Evolutionary conservation across 441 rosid species (phyloP), one percentile per base, ranked within the genome.

Genomic region (Erodium trifolium): DNA sequence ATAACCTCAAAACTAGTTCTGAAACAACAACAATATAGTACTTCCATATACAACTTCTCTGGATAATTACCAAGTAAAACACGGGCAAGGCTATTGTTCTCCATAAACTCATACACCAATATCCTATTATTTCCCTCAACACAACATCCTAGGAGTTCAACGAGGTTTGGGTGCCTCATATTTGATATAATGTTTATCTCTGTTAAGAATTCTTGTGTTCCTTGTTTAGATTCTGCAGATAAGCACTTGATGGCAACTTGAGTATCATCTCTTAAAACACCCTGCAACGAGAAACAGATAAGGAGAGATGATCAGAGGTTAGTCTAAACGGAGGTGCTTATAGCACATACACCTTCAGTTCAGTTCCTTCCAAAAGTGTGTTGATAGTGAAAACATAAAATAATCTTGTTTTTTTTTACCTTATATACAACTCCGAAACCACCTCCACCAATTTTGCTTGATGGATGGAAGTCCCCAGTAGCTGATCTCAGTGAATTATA

Each of bases 361-460:
- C 6, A 49, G 11, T 7, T 4, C 11, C n/a, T 18, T 14, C 10
- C 45, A 29, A n/a, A 51, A 51, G 57, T 14, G 17, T 51, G 57
- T 51, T 51, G 57, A 51, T n/a, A 53, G 34, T 4, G 27, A 23
- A 23, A 23, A 17, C 29, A 8, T 57, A 5, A 9, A 17, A 17
- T 55, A 12, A 55, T 17, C 5, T 2, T 49, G 34, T 49, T 49
- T 12, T 43, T 12, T 43, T 79, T 84, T 66, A 94, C 97, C 96
- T 29, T 94, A 59, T 83, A 82, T 57, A 94, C 97, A 80, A 91
- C 92, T 71, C 99, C 99, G 78, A 77, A 94, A 67, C 93, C 97
- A 39, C 99, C 99, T 72, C 87, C 88, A 14, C 99, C 97, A 13
- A 91, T 84, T 77, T 75, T 83, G 79, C 82, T 86, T 2, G 97